A percentile compares a stretch with the other conserved stretches of the same genome.
Conservation (phyloP, 495 filamentous ascomycete species). For the Xylaria acuta region DNA sequence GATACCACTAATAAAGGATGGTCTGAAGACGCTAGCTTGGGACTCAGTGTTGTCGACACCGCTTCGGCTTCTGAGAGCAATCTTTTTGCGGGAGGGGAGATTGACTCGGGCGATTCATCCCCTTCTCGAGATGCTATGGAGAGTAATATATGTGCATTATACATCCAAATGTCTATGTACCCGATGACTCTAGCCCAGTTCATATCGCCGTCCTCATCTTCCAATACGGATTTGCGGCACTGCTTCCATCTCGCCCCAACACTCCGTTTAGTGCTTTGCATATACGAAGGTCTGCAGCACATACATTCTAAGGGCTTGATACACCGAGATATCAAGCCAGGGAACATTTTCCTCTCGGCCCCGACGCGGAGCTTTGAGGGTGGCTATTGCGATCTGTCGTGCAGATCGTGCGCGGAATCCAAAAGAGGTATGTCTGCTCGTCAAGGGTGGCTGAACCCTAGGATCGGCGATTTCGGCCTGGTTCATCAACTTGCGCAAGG, state of each 20-base stretch:
- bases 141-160: conserved; percentile 52
- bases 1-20: conserved; percentile 33
- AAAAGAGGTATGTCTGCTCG: conserved; percentile 4
- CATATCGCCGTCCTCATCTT: conserved; percentile 33
- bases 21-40: conserved; percentile 43
- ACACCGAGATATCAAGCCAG: conserved; percentile 98
- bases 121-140: conserved; percentile 38
- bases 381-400: conserved; percentile 41
- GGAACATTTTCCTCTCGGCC: conserved; percentile 91
- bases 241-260: conserved; percentile 63
- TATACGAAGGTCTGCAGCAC: conserved; percentile 50
- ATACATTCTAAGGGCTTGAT: conserved; percentile 90
- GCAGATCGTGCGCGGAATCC: conserved; percentile 34
- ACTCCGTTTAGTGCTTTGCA: conserved; percentile 37
- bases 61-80: conserved; percentile 49
- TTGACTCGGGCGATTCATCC: conserved; percentile 46
- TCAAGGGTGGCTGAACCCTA: conserved; percentile 54
- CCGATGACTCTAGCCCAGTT: conserved; percentile 58
- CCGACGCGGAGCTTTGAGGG: conserved; percentile 30
- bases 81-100: conserved; percentile 60
- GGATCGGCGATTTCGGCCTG: conserved; percentile 64
- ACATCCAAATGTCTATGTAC: conserved; percentile 66
- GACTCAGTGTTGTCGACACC: conserved; percentile 38
- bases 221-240: conserved; percentile 43
- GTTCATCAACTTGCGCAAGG: conserved; percentile 59